phyloP scores from a whole-genome alignment of 352 stramenopile species.

The Sclerospora graminicola region DNA sequence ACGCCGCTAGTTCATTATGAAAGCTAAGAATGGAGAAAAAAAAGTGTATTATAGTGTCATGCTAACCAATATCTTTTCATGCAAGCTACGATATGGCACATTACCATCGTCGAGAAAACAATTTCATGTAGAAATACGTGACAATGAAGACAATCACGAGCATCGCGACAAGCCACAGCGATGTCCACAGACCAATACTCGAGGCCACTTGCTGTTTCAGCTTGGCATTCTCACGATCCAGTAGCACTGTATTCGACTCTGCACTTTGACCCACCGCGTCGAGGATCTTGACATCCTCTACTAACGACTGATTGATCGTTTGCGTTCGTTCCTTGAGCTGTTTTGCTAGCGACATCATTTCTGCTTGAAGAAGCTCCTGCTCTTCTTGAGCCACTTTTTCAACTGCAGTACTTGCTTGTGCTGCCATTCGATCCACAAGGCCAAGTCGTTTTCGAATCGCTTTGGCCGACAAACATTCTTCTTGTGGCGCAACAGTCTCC shows the following conservation, averaged over 20 bases:
- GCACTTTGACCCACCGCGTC: conserved; percentile 61
- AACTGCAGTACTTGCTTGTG: conserved; percentile 21
- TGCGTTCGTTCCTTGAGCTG: conserved; percentile 66
- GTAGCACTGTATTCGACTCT: conserved; percentile 46
- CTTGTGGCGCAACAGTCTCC: conserved; percentile 15
- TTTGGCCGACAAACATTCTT: conserved; percentile 46
- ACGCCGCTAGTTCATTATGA: conserved; percentile 69
- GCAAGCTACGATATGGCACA: neutral
- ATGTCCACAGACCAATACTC: conserved; percentile 70
- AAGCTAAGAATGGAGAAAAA: conserved; percentile 15
- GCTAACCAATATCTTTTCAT: neutral
- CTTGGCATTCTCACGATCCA: conserved; percentile 51
- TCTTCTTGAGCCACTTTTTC: conserved; percentile 43
- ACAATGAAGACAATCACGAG: conserved; percentile 50
- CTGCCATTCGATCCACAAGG: conserved; percentile 25
- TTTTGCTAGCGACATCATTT: conserved; percentile 65
- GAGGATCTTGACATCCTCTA: conserved; percentile 65
- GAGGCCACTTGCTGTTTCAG: conserved; percentile 56
- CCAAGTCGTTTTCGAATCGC: conserved; percentile 50
- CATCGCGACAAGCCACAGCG: conserved; percentile 50
- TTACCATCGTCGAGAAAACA: conserved; percentile 54
- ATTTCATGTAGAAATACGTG: conserved; percentile 75
- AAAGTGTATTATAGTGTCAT: neutral
- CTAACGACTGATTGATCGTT: conserved; percentile 61
- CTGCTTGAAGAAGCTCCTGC: conserved; percentile 58